Evolutionary conservation across 805 yeast species (phyloP).

Genomic region (Yarrowia alimentaria): DNA sequence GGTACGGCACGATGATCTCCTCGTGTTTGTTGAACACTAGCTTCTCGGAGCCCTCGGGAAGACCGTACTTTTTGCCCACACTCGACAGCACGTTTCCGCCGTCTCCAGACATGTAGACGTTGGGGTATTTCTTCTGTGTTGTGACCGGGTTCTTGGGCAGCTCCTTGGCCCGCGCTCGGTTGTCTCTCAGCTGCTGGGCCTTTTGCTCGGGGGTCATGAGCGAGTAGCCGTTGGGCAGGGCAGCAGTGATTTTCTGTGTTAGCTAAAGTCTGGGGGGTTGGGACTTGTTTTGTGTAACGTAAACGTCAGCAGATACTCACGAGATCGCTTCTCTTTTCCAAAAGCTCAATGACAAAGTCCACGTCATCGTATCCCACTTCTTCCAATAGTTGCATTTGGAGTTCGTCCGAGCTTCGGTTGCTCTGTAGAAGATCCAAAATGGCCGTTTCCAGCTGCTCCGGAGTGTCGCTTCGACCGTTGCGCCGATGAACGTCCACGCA

Average conservation of each 20-base stretch:
- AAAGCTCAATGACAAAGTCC: slow-evolving; percentile 66
- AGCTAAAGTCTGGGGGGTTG: no score
- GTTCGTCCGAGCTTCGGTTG: slow-evolving; percentile 51
- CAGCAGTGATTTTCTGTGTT: slow-evolving; percentile 32
- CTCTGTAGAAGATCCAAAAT: slow-evolving; percentile 30
- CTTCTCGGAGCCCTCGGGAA: slow-evolving; percentile 76
- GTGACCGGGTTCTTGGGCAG: slow-evolving; percentile 36
- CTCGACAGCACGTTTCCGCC: slow-evolving; percentile 69
- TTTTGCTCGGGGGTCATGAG: slow-evolving; percentile 32
- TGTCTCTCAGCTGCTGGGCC: slow-evolving; percentile 32
- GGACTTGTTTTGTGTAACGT: slow-evolving; percentile 30
- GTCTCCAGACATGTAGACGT: slow-evolving; percentile 73
- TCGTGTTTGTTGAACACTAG: slow-evolving; percentile 54
- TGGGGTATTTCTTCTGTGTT: slow-evolving; percentile 64
- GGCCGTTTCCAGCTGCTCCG: slow-evolving; percentile 22
- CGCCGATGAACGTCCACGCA: slow-evolving; percentile 5
- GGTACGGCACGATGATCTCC: slow-evolving; percentile 78
- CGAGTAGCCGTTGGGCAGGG: slow-evolving; percentile 4
- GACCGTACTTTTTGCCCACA: slow-evolving; percentile 72
- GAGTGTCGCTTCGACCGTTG: slow-evolving; percentile 4
- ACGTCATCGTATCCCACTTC: slow-evolving; percentile 82
- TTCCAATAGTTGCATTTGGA: slow-evolving; percentile 75
- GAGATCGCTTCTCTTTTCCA: slow-evolving; percentile 42
- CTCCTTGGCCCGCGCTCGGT: slow-evolving; percentile 33
- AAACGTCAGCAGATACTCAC: slow-evolving; percentile 37